Evolutionary conservation across 176 grass and related monocot species (phyloP), one percentile per base, ranked within the genome.

Genomic region (Zizania latifolia): DNA sequence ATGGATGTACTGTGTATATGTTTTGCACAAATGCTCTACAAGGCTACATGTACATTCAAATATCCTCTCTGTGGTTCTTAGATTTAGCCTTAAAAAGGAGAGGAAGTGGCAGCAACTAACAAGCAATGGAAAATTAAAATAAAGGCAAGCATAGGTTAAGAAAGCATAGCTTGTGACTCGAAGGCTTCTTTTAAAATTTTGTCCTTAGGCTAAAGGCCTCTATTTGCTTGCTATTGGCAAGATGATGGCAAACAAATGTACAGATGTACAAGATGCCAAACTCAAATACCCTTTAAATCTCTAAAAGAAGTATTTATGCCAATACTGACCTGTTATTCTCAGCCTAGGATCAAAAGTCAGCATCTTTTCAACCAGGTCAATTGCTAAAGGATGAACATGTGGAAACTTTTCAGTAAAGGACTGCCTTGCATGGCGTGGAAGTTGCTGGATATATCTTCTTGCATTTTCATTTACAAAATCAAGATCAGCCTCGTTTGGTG

Each of bases 401-500:
- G 96, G 89, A 77, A 99, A 99, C 57, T 99, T 99, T 85, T 99
- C 79, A 53, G 77, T 81, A 0, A 99, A 84, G 15, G 96, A 94
- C 70, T 99, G 92, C 4, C 84, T 88, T 41, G 96, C 68, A 80
- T 99, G 78, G 34, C 73, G 76, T 22, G 96, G 89, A 72, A 95
- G 85, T 71, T 99, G 96, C 23, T 73, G 64, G 64, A 99, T 90
- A 79, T 95, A 99, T 89, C 76, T 99, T 93, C 96, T 95, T 30
- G 96, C 96, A 75, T 92, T 99, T 86, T 99, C 96, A 72, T 92
- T 99, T 40, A 99, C 92, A 80, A 92, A 99, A 74, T 90, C 89
- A 45, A 99, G 65, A 84, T 99, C 92, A 35, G 63, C 59, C 38
- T 95, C 96, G 82, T 95, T 92, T 60, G 96, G 96, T 15, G 96